These are phyloP conservation scores for Nakazawaea holstii DNA, from an alignment of 805 yeast genomes.

Conservation along the genomic window DNA sequence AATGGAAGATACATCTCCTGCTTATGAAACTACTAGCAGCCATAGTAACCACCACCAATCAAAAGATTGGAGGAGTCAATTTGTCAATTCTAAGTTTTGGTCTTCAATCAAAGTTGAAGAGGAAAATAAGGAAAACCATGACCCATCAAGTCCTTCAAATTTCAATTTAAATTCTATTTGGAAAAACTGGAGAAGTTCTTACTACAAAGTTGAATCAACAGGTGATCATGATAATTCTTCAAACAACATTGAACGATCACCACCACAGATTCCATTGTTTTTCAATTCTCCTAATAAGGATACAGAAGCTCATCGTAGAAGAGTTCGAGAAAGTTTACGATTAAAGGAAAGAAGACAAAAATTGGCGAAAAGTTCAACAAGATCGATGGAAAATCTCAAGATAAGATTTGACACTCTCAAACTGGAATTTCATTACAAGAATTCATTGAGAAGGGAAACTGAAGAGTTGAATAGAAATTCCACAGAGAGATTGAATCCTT, in stretches of 20 bases:
- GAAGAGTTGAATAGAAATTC: too few species aligned
- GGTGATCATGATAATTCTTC: background rate
- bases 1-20: too few species aligned
- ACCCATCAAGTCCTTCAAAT: background rate
- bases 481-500: background rate
- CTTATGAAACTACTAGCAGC: too few species aligned
- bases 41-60: background rate
- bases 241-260: too few species aligned
- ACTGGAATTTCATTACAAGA: background rate
- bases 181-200: background rate
- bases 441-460: background rate
- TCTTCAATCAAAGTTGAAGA: background rate
- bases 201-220: background rate
- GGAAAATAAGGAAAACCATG: conserved; percentile 2
- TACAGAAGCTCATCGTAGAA: background rate
- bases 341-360: background rate
- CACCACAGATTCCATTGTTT: too few species aligned
- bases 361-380: background rate
- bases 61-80: background rate
- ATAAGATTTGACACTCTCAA: background rate
- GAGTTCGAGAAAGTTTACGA: background rate
- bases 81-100: background rate
- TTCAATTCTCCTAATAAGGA: background rate
- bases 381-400: conserved; percentile 4
- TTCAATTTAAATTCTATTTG: background rate